Evolutionary conservation across 2,329 filamentous ascomycete species (phyloP), one percentile per base, ranked within the genome.

Genomic region (Calonectria montana): DNA sequence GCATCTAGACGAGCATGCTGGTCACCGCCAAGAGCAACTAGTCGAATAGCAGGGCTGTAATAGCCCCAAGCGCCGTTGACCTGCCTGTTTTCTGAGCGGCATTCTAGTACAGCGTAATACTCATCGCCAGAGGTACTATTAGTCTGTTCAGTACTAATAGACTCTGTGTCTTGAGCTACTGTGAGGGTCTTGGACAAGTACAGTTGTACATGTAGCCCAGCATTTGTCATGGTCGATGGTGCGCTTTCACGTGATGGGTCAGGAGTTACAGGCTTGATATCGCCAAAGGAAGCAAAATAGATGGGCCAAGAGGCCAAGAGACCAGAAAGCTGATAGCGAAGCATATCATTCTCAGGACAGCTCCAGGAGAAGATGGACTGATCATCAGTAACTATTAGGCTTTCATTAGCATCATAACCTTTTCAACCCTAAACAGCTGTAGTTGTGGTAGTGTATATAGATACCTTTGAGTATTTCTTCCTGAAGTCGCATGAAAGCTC

Each of bases 391-490:
- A 35, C n/a, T n/a, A n/a, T n/a, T n/a, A n/a, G n/a, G n/a, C n/a
- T n/a, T n/a, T n/a, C n/a, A n/a, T n/a, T n/a, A n/a, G n/a, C n/a
- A n/a, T n/a, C n/a, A n/a, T n/a, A n/a, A n/a, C n/a, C n/a, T n/a
- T n/a, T n/a, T n/a, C n/a, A n/a, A n/a, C n/a, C n/a, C n/a, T n/a
- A n/a, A n/a, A n/a, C n/a, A n/a, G n/a, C n/a, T n/a, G n/a, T n/a
- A n/a, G n/a, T n/a, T n/a, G n/a, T n/a, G n/a, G n/a, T n/a, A n/a
- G n/a, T n/a, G n/a, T n/a, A n/a, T n/a, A n/a, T n/a, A n/a, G n/a
- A n/a, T n/a, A n/a, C n/a, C 61, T n/a, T 63, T 63, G 27, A 63
- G 27, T 5, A 67, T 67, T 31, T 67, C 65, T 45, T 69, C 66
- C 35, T 69, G 66, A 1, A 69, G 45, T 7, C 66, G 57, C 39